These are phyloP conservation scores for Chondrostereum purpureum DNA, from an alignment of 1,284 basidiomycete genomes.

Conservation along the genomic window DNA sequence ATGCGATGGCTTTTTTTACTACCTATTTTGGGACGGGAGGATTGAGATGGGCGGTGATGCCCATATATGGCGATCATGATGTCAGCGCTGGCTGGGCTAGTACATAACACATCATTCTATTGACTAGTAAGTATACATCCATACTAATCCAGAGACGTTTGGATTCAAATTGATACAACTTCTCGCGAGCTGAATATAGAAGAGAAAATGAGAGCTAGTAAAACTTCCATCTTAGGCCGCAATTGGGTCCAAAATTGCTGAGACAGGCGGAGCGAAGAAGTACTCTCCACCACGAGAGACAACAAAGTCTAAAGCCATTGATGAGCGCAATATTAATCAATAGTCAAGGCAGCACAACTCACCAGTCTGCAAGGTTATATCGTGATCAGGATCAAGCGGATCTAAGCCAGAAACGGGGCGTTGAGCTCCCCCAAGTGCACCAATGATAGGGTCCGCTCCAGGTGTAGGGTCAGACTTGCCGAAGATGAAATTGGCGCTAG, in stretches of 20 bases:
- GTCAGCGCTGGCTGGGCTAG: no score
- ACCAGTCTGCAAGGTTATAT: constrained; percentile 2
- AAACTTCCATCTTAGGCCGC: no score
- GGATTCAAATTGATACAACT: no score
- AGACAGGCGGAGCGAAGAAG: constrained; percentile 1
- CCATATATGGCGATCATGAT: no score
- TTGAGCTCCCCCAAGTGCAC: background rate
- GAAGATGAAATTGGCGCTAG: background rate
- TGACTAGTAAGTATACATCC: no score
- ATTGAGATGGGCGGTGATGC: background rate
- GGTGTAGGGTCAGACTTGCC: background rate
- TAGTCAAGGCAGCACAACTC: background rate
- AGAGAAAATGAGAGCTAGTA: no score
- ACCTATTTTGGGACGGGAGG: no score
- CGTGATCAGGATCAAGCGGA: background rate
- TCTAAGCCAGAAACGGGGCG: background rate
- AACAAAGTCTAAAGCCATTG: constrained; percentile 2
- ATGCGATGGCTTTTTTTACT: background rate
- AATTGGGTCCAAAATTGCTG: background rate
- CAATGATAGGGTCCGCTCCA: constrained; percentile 3
- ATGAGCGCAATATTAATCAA: background rate
- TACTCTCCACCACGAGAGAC: constrained; percentile 6
- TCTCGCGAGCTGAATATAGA: no score
- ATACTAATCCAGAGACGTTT: no score
- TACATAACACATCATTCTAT: no score